phyloP scores from a whole-genome alignment of 352 stramenopile genomes.

The Globisporangium parvum region DNA sequence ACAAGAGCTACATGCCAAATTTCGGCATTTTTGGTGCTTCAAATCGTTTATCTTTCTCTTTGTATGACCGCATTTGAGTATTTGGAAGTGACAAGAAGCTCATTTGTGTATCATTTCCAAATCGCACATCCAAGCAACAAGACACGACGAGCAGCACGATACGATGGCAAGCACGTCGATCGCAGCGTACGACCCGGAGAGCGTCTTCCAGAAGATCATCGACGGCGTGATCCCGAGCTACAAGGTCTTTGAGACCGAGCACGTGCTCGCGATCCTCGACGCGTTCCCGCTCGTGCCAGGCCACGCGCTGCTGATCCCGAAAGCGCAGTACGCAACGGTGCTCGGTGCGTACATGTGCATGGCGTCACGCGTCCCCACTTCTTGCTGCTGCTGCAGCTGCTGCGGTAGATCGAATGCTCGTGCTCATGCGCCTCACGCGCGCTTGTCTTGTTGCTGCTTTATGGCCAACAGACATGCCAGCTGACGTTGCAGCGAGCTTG shows the following conservation, averaged over 20 bases:
- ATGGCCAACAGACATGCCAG: constrained; percentile 43
- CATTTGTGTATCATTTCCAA: constrained; percentile 3
- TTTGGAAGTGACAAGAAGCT: too few species aligned
- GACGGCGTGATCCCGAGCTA: constrained; percentile 62
- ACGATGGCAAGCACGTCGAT: background rate
- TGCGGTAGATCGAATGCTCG: background rate
- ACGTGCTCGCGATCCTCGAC: constrained; percentile 80
- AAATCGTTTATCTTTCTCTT: too few species aligned
- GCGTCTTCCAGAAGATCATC: constrained; percentile 83
- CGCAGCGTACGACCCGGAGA: constrained; percentile 58
- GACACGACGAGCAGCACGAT: background rate
- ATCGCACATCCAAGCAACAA: background rate
- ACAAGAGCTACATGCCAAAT: too few species aligned
- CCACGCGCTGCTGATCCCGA: constrained; percentile 72
- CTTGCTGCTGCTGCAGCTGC: background rate
- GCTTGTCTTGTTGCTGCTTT: background rate
- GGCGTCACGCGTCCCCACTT: background rate
- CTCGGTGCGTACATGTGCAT: constrained; percentile 22
- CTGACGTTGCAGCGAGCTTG: constrained; percentile 56
- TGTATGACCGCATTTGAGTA: too few species aligned
- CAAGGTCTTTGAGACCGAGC: constrained; percentile 86
- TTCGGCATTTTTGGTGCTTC: too few species aligned
- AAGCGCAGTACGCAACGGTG: constrained; percentile 64
- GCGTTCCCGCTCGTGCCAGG: constrained; percentile 61
- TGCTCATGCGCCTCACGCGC: background rate